Base-by-base conservation (phyloP, 2,329 filamentous ascomycete species). In the Neodidymelliopsis sp. region DNA sequence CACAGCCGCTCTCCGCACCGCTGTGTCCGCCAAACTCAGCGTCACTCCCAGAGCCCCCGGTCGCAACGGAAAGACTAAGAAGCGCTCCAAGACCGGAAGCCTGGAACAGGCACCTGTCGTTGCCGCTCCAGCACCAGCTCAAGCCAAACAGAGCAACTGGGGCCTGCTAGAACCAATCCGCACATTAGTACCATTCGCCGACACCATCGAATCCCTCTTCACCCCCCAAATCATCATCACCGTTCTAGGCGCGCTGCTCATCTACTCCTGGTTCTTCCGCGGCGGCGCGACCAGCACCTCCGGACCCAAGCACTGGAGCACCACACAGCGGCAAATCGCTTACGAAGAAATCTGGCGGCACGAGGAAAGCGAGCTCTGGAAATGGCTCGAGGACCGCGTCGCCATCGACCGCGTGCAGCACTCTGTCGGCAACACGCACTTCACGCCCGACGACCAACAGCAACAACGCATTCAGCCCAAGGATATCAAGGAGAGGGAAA, bases 311-410 rank as follows among this genome's bases (percentile, higher is more conserved):
- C 62, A 67, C 2, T 57, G 60, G 45, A 71, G 74, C 1, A 67
- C 76, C 3, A 82, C 89, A 0, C 85, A 92, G 45, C 84, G 91
- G 5, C 75, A 91, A 12, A 85, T 88, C 2, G 91, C 90, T 0
- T 97, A 97, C 69, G 92, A 97, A 60, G 90, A 96, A 74, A 88
- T 97, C 66, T 99, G 93, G 92, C 82, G 85, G 25, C 80, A 84
- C 29, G 91, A 97, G 71, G 92, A 97, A 69, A 90, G 84, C 57
- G 90, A 94, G 62, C 77, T 97, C 8, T 97, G 92, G 92, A 87
- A 90, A 49, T 97, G 92, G 92, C 77, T 97, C 4, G 92, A 97
- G 71, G 90, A 96, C 62, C 82, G 92, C 13, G 86, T 91, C 2
- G 88, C 90, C 2, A 77, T 94, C 68, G 87, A 91, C 46, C 77